Base-by-base conservation (phyloP, 2,329 filamentous ascomycete species). In the Fusarium sambucinum region DNA sequence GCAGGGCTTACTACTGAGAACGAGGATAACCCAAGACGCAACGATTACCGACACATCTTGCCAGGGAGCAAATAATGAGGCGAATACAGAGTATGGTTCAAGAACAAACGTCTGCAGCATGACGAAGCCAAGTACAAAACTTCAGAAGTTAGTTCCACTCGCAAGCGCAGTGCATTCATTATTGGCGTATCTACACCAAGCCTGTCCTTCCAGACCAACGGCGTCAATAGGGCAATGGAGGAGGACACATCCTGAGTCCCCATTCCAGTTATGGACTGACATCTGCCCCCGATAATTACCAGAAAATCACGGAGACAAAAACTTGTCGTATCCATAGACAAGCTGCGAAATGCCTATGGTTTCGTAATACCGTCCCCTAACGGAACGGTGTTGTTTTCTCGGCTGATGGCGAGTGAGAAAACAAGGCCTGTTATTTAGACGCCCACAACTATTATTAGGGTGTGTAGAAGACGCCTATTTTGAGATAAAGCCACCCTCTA, bases 381-480 rank as follows among this genome's bases (percentile, higher is more conserved):
- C 58, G 35, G 66, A 71, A 72, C 65, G 69, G 72, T 70, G 63
- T 74, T 74, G 73, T 74, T 74, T 73, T 73, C 73, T 74, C 73
- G 58, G 46, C 63, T 63, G 67, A 63, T 65, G 51, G 32, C 30
- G 32, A 58, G 52, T 62, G 73, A 74, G 73, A 53, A 64, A 74
- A 74, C 72, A 74, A 62, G 53, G 46, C 72, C 55, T 48, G 44
- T 37, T 41, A 30, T 45, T 23, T 30, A 63, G 45, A 50, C 47
- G 14, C 47, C 47, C 21, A 23, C 19, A 27, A 47, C 45, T 38
- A 23, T 29, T 45, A 29, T 14, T 9, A 14, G 37, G 60, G 54
- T 41, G 65, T 41, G 55, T 41, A 44, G 17, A 10, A 12, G 37
- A 27, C 16, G 45, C 65, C 69, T 63, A 65, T 67, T 63, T 48